phyloP scores from a whole-genome alignment of 495 filamentous ascomycete species.

The Annulohypoxylon moriforme region DNA sequence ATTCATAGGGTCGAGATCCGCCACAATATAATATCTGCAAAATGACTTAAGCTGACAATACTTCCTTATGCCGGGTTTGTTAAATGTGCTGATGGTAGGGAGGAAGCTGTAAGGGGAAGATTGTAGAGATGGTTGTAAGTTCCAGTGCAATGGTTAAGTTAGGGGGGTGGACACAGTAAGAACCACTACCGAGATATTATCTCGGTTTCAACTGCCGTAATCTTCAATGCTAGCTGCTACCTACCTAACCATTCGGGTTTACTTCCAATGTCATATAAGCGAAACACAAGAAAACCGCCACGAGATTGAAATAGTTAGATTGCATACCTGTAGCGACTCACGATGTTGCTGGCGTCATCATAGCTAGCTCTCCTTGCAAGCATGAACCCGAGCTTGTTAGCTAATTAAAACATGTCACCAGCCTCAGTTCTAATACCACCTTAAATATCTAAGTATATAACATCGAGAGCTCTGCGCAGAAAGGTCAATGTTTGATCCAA shows the following conservation, averaged over 20 bases:
- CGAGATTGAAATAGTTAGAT: slow-evolving; percentile 11
- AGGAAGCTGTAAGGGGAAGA: background rate
- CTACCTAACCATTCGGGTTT: background rate
- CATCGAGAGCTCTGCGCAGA: background rate
- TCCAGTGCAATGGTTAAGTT: background rate
- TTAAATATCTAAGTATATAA: slow-evolving; percentile 25
- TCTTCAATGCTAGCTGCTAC: background rate
- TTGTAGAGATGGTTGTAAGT: background rate
- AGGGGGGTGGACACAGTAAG: slow-evolving; percentile 7
- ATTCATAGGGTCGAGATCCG: background rate
- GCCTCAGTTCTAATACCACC: slow-evolving; percentile 11
- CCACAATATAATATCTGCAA: background rate
- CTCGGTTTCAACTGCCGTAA: slow-evolving; percentile 14
- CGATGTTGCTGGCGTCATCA: slow-evolving; percentile 34
- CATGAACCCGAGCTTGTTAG: background rate
- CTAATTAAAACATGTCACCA: slow-evolving; percentile 8
- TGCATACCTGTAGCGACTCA: slow-evolving; percentile 1
- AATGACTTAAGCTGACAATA: slow-evolving; percentile 16
- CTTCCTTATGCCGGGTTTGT: background rate
- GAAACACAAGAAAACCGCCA: background rate
- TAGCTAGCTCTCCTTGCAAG: slow-evolving; percentile 8
- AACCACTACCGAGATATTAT: background rate
- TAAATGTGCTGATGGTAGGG: background rate
- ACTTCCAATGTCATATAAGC: background rate
- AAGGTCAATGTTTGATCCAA: background rate